Conservation (phyloP, 768 basidiomycete species). For the Trametes punicea region DNA sequence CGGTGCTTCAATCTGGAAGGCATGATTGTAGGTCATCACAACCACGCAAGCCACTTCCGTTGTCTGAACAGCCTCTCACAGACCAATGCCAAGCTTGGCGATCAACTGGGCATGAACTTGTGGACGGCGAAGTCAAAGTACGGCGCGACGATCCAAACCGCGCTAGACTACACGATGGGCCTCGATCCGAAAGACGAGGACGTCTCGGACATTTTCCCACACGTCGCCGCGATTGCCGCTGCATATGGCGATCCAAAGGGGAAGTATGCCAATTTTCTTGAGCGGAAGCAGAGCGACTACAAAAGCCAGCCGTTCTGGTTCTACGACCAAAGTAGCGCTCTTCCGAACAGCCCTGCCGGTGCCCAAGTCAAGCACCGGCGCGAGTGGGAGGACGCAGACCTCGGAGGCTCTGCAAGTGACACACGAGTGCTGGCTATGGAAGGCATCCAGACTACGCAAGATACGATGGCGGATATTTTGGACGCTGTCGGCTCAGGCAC, state of each 20-base stretch:
- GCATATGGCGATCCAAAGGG: slow-evolving; percentile 53
- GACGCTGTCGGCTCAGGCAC: neutral
- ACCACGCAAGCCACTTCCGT: neutral
- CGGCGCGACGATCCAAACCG: slow-evolving; percentile 50
- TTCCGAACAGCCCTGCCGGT: slow-evolving; percentile 36
- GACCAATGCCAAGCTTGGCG: slow-evolving; percentile 53
- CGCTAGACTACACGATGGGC: slow-evolving; percentile 46
- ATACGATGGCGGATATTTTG: neutral
- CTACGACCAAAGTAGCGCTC: slow-evolving; percentile 44
- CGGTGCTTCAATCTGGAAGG: slow-evolving; percentile 58
- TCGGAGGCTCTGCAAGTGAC: neutral
- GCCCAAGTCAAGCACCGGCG: slow-evolving; percentile 21
- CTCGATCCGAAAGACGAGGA: slow-evolving; percentile 42
- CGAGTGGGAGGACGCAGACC: neutral
- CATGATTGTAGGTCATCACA: slow-evolving; percentile 41
- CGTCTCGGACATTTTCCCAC: slow-evolving; percentile 40
- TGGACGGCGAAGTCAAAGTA: slow-evolving; percentile 47
- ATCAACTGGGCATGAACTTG: slow-evolving; percentile 46
- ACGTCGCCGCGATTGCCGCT: slow-evolving; percentile 49
- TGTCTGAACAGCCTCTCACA: slow-evolving; percentile 18
- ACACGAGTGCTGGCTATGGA: neutral
- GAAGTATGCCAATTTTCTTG: slow-evolving; percentile 45
- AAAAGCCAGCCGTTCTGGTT: slow-evolving; percentile 42
- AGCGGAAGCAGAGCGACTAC: slow-evolving; percentile 33
- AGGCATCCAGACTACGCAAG: neutral